These are phyloP conservation scores for Aureobasidium pullulans DNA, from an alignment of 2,329 filamentous ascomycete genomes.

Conservation along the genomic window DNA sequence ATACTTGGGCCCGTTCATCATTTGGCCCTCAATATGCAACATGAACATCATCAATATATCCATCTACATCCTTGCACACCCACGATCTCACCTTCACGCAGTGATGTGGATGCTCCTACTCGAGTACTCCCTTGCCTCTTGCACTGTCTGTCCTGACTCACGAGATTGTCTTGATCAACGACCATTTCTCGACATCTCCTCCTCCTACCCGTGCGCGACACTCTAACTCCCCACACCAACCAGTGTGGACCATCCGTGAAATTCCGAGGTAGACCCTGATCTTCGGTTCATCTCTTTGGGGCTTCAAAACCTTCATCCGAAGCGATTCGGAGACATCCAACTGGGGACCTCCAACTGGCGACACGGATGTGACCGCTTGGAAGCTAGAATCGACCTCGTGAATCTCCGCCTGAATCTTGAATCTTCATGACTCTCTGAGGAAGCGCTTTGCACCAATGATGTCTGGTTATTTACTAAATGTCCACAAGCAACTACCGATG, in stretches of 20 bases:
- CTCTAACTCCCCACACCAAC: not conserved
- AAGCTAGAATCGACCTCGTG: not conserved
- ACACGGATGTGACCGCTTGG: not conserved
- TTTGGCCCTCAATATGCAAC: not conserved
- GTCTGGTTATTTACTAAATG: not conserved
- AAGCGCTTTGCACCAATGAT: not conserved
- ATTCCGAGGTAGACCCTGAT: conserved; percentile 8
- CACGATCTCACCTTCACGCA: not conserved
- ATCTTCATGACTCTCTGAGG: conserved; percentile 1
- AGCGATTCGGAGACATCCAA: not conserved
- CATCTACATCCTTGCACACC: not conserved
- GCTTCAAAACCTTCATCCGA: not conserved
- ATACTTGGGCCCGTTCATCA: not conserved
- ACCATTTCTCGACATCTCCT: not conserved
- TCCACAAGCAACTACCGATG: not conserved
- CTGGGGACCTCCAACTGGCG: not conserved
- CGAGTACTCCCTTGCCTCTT: not conserved
- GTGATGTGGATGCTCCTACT: not conserved
- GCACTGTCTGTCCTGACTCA: not conserved
- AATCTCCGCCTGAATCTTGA: not conserved
- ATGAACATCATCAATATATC: not conserved
- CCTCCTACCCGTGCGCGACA: not conserved
- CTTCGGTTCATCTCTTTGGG: not conserved
- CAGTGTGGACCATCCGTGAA: conserved; percentile 1
- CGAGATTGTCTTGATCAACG: not conserved